Conservation (phyloP, 2,329 filamentous ascomycete species). For the Colletotrichum sp. region DNA sequence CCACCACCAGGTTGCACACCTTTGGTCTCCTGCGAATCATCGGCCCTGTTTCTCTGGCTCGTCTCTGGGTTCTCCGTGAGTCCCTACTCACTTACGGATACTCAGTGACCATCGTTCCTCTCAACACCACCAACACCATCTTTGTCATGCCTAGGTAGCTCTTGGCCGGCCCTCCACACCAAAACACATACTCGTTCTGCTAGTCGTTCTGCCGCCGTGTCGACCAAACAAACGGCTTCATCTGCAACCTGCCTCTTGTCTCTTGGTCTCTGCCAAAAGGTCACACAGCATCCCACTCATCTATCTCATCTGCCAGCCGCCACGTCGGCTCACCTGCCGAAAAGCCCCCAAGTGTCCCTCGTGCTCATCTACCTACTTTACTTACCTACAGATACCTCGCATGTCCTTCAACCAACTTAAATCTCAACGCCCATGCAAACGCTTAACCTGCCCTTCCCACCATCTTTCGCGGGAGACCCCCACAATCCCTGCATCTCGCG, state of each 20-base stretch:
- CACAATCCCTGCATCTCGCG: conserved; percentile 10
- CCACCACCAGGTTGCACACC: not conserved
- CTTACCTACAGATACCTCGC: not conserved
- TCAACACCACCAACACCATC: not conserved
- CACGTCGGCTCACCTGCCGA: conserved; percentile 2
- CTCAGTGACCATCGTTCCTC: too few species aligned
- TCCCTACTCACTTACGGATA: too few species aligned
- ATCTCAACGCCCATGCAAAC: not conserved
- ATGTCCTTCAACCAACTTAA: not conserved
- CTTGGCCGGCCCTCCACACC: not conserved
- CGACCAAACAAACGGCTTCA: not conserved
- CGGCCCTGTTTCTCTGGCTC: conserved; percentile 1
- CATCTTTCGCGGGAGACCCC: not conserved
- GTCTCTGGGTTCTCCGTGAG: not conserved
- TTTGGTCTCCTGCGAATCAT: conserved; percentile 17
- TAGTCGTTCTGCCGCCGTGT: not conserved
- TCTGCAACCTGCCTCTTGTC: not conserved
- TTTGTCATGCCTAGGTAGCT: not conserved
- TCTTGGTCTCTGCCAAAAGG: not conserved
- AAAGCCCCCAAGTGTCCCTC: not conserved
- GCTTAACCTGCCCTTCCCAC: not conserved
- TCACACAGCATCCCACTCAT: not conserved
- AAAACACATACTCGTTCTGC: not conserved
- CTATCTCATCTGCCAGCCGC: not conserved
- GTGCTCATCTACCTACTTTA: not conserved